These are phyloP conservation scores for Tulasnella sp. DNA, from an alignment of 768 basidiomycete genomes.

Conservation along the genomic window DNA sequence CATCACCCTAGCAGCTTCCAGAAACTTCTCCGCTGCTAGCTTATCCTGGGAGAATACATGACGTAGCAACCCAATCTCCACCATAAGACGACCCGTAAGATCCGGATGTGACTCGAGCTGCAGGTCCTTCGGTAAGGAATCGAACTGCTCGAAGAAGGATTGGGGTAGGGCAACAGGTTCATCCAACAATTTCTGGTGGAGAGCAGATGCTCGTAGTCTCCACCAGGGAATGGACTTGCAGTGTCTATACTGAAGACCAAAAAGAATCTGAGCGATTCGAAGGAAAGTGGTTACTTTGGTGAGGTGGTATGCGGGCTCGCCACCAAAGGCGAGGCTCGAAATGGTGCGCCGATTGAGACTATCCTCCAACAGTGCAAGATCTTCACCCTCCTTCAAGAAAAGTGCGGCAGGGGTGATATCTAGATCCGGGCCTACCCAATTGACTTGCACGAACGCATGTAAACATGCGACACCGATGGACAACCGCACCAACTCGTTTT, in stretches of 20 bases:
- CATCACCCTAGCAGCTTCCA: conserved; percentile 60
- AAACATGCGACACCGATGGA: conserved; percentile 63
- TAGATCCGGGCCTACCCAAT: conserved; percentile 93
- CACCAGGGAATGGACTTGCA: conserved; percentile 57
- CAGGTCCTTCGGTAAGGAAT: conserved; percentile 18
- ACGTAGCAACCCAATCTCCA: conserved; percentile 70
- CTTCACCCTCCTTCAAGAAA: conserved; percentile 26
- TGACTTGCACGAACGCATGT: conserved; percentile 81
- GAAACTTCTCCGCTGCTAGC: conserved; percentile 60
- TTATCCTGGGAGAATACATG: conserved; percentile 68
- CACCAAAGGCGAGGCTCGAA: conserved; percentile 63
- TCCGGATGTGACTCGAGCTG: conserved; percentile 37
- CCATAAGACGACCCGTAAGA: conserved; percentile 48
- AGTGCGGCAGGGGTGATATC: conserved; percentile 36
- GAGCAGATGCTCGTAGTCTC: conserved; percentile 55
- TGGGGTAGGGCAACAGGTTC: conserved; percentile 56
- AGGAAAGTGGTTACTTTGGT: conserved; percentile 55
- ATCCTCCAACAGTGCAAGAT: conserved; percentile 28
- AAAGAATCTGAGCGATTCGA: conserved; percentile 57
- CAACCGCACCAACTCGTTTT: conserved; percentile 45
- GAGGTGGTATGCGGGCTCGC: conserved; percentile 95
- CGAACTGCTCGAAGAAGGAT: conserved; percentile 33
- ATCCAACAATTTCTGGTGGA: conserved; percentile 67
- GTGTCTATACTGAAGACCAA: conserved; percentile 39
- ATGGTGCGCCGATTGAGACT: conserved; percentile 52